Conservation (phyloP, 495 filamentous ascomycete genomes). For the Xylaria intraflava region DNA sequence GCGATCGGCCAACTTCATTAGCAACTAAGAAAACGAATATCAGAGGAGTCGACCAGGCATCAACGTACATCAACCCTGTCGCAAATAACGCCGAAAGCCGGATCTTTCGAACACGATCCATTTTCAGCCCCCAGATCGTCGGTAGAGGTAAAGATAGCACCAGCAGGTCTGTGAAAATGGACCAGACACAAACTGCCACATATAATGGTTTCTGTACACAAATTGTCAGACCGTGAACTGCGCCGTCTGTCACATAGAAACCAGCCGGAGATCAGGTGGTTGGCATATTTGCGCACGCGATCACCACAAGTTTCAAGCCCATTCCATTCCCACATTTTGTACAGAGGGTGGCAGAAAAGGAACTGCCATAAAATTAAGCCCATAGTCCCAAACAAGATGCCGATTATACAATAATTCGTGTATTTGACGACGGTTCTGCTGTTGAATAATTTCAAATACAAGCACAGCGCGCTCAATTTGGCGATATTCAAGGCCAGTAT, state of each 20-base stretch:
- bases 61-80: constrained; percentile 1
- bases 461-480: constrained; percentile 10
- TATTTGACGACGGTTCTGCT: not conserved
- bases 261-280: not conserved
- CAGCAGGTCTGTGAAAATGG: constrained; percentile 10
- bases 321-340: constrained; percentile 10
- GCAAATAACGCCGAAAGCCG: constrained; percentile 7
- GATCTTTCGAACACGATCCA: constrained; percentile 9
- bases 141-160: constrained; percentile 4
- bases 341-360: constrained; percentile 10
- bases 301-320: constrained; percentile 13
- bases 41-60: not conserved
- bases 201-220: constrained; percentile 6
- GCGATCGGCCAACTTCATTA: not conserved
- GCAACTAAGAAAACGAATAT: not conserved
- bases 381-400: not conserved
- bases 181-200: constrained; percentile 9
- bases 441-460: constrained; percentile 6
- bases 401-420: constrained; percentile 6
- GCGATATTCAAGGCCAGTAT: constrained; percentile 7
- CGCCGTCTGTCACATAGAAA: no score
- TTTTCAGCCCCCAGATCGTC: constrained; percentile 9
- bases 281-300: constrained; percentile 2
- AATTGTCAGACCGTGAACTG: not conserved
- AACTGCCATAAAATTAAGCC: constrained; percentile 11